Evolutionary conservation across 2,329 filamentous ascomycete genomes (phyloP).

Genomic region (Madurella fahalii): DNA sequence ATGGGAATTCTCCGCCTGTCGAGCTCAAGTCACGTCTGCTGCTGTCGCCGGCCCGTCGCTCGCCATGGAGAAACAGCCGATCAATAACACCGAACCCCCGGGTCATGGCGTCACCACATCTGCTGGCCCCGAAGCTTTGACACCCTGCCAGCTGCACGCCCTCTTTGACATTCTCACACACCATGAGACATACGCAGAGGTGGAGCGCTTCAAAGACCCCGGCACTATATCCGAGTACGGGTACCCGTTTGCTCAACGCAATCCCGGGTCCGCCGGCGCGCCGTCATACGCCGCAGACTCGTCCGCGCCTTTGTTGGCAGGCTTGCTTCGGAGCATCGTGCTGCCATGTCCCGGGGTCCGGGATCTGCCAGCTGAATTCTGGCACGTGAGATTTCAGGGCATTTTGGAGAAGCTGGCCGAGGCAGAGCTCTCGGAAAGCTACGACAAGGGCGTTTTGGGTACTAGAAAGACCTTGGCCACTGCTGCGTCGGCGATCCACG

Average conservation of each 20-base stretch:
- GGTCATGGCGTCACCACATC: neutral
- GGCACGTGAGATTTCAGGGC: constrained; percentile 57
- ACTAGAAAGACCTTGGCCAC: constrained; percentile 72
- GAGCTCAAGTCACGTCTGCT: no score
- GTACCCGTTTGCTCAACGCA: constrained; percentile 54
- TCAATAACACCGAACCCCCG: neutral
- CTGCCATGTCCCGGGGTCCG: constrained; percentile 63
- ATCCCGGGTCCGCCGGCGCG: constrained; percentile 12
- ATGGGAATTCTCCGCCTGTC: no score
- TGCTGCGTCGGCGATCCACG: constrained; percentile 64
- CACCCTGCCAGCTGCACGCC: constrained; percentile 43
- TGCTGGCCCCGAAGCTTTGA: constrained; percentile 23
- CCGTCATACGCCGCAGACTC: constrained; percentile 34
- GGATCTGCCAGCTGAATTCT: constrained; percentile 61
- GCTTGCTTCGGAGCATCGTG: constrained; percentile 60
- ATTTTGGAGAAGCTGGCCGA: constrained; percentile 60
- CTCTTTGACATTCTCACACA: constrained; percentile 59
- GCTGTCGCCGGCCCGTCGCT: neutral
- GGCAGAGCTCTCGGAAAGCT: constrained; percentile 73
- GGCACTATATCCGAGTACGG: constrained; percentile 64
- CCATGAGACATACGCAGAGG: constrained; percentile 61
- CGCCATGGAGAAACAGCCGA: neutral
- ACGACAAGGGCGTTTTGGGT: constrained; percentile 72
- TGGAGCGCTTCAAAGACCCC: constrained; percentile 65
- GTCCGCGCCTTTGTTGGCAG: constrained; percentile 63